Percentiles rank a stretch among this genome's conserved stretches.
phyloP scores from a whole-genome alignment of 2,329 filamentous ascomycete genomes.

The Aspergillus quadrilineatus region DNA sequence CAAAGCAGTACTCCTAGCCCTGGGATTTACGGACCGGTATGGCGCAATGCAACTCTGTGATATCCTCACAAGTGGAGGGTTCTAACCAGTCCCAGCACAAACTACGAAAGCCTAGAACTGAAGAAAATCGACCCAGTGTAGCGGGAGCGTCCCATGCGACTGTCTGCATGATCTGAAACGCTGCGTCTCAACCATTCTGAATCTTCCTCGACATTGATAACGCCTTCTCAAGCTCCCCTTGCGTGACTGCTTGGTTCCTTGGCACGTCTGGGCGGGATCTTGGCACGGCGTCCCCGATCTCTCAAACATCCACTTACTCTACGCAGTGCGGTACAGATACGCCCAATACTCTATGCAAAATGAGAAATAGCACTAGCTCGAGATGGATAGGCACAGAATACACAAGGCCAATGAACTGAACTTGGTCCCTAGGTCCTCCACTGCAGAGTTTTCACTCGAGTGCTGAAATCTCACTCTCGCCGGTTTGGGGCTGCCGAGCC shows the following conservation, averaged over 20 bases:
- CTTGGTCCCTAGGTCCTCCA: not conserved
- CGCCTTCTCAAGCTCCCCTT: not conserved
- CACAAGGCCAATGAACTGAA: not conserved
- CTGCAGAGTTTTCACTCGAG: conserved; percentile 2
- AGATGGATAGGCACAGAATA: not conserved
- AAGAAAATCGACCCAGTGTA: not conserved
- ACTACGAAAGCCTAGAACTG: not conserved
- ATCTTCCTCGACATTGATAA: not conserved
- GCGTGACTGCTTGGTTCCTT: not conserved
- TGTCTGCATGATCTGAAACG: not conserved
- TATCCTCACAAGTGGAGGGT: too few relatives aligned
- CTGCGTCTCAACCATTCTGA: not conserved
- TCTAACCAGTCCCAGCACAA: not conserved
- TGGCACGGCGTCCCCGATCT: not conserved
- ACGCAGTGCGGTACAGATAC: too few relatives aligned
- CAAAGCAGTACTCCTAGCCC: too few relatives aligned
- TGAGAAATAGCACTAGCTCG: too few relatives aligned
- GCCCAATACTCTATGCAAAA: too few relatives aligned
- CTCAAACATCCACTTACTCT: not conserved
- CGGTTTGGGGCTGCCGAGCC: not conserved
- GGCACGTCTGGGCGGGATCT: not conserved
- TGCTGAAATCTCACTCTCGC: not conserved
- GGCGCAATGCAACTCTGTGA: too few relatives aligned
- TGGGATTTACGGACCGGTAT: too few relatives aligned
- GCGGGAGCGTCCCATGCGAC: not conserved